Evolutionary conservation across 768 basidiomycete genomes (phyloP).

Genomic region (Botryobasidium botryosum): DNA sequence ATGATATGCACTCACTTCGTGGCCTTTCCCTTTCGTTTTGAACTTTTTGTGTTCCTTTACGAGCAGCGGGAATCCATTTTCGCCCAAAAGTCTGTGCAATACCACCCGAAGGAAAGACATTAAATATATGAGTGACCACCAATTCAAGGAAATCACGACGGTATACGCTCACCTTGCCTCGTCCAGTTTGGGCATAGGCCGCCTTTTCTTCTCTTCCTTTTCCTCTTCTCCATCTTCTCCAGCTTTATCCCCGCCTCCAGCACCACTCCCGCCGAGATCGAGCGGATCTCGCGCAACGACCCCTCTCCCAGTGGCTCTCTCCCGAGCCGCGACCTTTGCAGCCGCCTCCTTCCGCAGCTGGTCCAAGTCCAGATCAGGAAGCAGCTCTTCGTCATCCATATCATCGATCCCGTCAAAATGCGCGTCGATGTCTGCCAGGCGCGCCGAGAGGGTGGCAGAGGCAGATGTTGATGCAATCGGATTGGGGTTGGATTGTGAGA

Average conservation of each 20-base stretch:
- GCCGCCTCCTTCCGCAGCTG: slow-evolving; percentile 39
- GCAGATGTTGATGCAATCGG: too few relatives aligned
- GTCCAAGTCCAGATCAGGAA: slow-evolving; percentile 38
- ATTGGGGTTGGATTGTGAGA: too few relatives aligned
- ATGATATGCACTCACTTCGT: slow-evolving; percentile 44
- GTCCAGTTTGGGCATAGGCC: slow-evolving; percentile 46
- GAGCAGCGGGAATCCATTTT: slow-evolving; percentile 64
- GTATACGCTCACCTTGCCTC: slow-evolving; percentile 28
- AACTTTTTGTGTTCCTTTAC: slow-evolving; percentile 63
- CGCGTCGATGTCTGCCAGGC: slow-evolving; percentile 7
- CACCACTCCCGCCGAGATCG: neutral
- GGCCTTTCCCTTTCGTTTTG: slow-evolving; percentile 73
- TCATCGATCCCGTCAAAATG: slow-evolving; percentile 20
- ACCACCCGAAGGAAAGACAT: too few relatives aligned
- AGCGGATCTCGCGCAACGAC: neutral
- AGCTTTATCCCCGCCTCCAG: slow-evolving; percentile 1
- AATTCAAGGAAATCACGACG: neutral
- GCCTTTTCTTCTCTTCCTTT: slow-evolving; percentile 25
- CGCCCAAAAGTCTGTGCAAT: slow-evolving; percentile 54
- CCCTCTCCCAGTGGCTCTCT: neutral
- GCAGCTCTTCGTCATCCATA: slow-evolving; percentile 24
- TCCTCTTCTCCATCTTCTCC: slow-evolving; percentile 13
- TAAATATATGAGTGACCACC: neutral
- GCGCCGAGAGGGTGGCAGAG: too few relatives aligned
- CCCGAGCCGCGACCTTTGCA: slow-evolving; percentile 14